Evolutionary conservation across 2,329 filamentous ascomycete genomes (phyloP).

Genomic region (Pseudogymnoascus sp.): DNA sequence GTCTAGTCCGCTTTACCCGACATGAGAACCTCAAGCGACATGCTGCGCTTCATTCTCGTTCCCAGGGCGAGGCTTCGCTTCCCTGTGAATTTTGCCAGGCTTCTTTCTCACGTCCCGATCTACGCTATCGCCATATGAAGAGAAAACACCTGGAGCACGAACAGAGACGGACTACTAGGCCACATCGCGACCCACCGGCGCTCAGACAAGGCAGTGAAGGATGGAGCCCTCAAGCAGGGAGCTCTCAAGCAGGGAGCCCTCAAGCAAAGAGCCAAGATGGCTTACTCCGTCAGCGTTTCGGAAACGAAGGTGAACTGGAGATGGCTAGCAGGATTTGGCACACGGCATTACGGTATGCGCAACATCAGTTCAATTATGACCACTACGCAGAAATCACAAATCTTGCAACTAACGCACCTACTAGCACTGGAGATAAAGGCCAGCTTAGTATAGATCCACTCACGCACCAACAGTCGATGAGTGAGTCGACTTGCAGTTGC

Average conservation of each 20-base stretch:
- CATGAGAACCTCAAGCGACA: constrained; percentile 40
- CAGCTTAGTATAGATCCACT: constrained; percentile 4
- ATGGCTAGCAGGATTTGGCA: constrained; percentile 9
- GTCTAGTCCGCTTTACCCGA: constrained; percentile 35
- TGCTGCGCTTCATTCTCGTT: constrained; percentile 34
- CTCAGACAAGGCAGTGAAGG: background rate
- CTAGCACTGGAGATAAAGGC: background rate
- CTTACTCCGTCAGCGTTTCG: constrained; percentile 10
- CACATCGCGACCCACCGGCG: background rate
- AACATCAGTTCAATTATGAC: constrained; percentile 9
- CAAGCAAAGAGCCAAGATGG: constrained; percentile 11
- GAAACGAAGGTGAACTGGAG: constrained; percentile 11
- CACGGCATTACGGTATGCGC: constrained; percentile 10
- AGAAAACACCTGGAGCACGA: constrained; percentile 34
- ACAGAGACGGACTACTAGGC: constrained; percentile 12
- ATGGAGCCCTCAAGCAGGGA: constrained; percentile 3
- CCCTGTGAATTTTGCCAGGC: constrained; percentile 35
- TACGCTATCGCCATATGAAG: constrained; percentile 38
- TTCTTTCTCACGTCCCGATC: constrained; percentile 37
- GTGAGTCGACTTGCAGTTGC: constrained; percentile 10
- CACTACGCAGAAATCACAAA: constrained; percentile 1
- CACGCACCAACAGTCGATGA: constrained; percentile 13
- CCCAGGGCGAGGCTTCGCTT: constrained; percentile 28
- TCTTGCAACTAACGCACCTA: constrained; percentile 2
- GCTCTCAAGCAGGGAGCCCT: background rate